phyloP scores from a whole-genome alignment of 805 yeast genomes.

The Candida ovalis region DNA sequence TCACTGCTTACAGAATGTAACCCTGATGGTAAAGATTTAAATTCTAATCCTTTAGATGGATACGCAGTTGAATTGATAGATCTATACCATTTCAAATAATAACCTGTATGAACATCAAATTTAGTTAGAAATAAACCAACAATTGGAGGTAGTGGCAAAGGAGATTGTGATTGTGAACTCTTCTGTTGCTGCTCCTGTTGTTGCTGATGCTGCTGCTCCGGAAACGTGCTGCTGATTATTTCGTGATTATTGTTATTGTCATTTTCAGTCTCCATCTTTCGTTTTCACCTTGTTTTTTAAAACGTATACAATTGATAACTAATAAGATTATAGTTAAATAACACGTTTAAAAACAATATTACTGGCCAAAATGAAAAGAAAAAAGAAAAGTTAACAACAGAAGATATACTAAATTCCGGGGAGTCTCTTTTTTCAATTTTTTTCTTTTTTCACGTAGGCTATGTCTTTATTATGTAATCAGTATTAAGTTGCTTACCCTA shows the following conservation, averaged over 20 bases:
- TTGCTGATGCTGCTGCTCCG: not conserved
- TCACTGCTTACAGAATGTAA: constrained; percentile 51
- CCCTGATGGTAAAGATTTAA: constrained; percentile 67
- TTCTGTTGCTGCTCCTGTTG: too few species aligned
- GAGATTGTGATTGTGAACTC: not conserved
- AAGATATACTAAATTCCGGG: too few species aligned
- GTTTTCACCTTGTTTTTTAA: not conserved
- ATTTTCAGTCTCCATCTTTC: not conserved
- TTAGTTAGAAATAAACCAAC: constrained; percentile 45
- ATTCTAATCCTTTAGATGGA: constrained; percentile 48
- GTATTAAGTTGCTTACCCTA: too few species aligned
- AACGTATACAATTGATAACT: too few species aligned
- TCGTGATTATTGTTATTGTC: not conserved
- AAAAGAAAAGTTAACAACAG: too few species aligned
- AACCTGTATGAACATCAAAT: constrained; percentile 51
- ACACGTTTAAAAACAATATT: too few species aligned
- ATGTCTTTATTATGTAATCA: too few species aligned
- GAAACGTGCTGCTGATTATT: not conserved
- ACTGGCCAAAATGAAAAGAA: too few species aligned
- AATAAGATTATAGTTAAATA: too few species aligned
- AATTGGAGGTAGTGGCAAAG: constrained; percentile 26
- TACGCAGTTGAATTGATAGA: constrained; percentile 22
- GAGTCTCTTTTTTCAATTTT: too few species aligned
- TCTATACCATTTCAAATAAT: constrained; percentile 43
- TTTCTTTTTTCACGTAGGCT: too few species aligned